Evolutionary conservation across 129 eudicot genomes (phyloP).

Genomic region (Helichrysum umbraculigerum): DNA sequence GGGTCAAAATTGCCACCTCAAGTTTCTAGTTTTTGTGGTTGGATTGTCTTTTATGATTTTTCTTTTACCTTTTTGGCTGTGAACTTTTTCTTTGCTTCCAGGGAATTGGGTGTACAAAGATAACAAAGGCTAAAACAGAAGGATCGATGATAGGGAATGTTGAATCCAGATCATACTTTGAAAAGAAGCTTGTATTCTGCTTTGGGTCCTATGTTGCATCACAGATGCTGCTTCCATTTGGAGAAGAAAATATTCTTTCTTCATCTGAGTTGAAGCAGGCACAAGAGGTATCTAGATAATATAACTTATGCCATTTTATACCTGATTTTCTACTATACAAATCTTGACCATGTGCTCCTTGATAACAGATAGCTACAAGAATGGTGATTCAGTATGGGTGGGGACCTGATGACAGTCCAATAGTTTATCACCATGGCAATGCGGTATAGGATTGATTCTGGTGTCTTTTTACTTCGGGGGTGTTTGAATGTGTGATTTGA

Average conservation of each 20-base stretch:
- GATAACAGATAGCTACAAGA: slow-evolving; percentile 80
- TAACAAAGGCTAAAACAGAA: slow-evolving; percentile 64
- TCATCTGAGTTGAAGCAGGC: slow-evolving; percentile 78
- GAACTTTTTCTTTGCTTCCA: slow-evolving; percentile 32
- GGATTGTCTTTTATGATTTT: not conserved
- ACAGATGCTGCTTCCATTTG: slow-evolving; percentile 85
- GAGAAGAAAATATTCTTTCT: slow-evolving; percentile 93
- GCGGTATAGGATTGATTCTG: slow-evolving; percentile 50
- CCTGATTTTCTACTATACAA: not conserved
- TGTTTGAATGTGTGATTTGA: not conserved
- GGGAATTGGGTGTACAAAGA: slow-evolving; percentile 96
- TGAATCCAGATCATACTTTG: slow-evolving; percentile 87
- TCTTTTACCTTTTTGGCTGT: not conserved
- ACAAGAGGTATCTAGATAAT: slow-evolving; percentile 60
- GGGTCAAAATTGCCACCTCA: not conserved
- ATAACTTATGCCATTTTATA: slow-evolving; percentile 10
- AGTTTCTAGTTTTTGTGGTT: not conserved
- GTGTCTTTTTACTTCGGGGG: not conserved
- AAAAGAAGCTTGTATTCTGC: slow-evolving; percentile 89
- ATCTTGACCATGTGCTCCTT: slow-evolving; percentile 18
- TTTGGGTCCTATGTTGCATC: slow-evolving; percentile 92
- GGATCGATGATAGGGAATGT: slow-evolving; percentile 63
- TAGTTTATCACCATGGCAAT: slow-evolving; percentile 72
- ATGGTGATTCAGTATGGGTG: slow-evolving; percentile 97
- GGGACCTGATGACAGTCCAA: slow-evolving; percentile 86